Conservation (phyloP, 495 filamentous ascomycete genomes). For the Talaromyces proteolyticus region DNA sequence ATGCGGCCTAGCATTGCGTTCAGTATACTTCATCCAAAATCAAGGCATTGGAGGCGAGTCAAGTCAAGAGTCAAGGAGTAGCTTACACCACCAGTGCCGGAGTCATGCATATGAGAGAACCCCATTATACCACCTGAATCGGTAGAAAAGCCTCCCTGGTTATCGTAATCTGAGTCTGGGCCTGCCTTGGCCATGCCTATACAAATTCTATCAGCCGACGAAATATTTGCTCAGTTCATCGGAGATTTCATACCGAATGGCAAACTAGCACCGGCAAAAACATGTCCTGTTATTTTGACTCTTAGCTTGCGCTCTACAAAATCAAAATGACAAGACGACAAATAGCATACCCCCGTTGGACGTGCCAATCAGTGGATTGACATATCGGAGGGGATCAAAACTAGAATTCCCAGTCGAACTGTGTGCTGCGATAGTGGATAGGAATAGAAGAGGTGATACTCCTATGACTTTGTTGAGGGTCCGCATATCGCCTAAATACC, state of each 20-base stretch:
- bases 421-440: background rate
- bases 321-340: background rate
- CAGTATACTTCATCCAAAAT: background rate
- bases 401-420: background rate
- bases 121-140: constrained; percentile 57
- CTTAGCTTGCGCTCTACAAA: too few relatives aligned
- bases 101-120: constrained; percentile 67
- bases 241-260: constrained; percentile 48
- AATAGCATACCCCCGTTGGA: constrained; percentile 43
- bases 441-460: background rate
- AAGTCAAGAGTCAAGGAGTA: constrained; percentile 8
- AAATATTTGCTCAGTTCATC: background rate
- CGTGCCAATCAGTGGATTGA: constrained; percentile 53
- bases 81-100: constrained; percentile 59
- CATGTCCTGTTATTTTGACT: constrained; percentile 47
- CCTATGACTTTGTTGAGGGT: background rate
- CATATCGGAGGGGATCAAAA: constrained; percentile 32
- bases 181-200: constrained; percentile 70
- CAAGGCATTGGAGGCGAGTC: constrained; percentile 12
- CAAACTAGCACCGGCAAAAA: constrained; percentile 68
- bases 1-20: constrained; percentile 37
- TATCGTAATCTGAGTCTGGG: constrained; percentile 59
- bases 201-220: background rate
- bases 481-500: too few relatives aligned
- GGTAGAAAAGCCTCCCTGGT: constrained; percentile 67